Evolutionary conservation across 768 basidiomycete genomes (phyloP), one percentile per base, ranked within the genome.

Genomic region (Boletus edulis): DNA sequence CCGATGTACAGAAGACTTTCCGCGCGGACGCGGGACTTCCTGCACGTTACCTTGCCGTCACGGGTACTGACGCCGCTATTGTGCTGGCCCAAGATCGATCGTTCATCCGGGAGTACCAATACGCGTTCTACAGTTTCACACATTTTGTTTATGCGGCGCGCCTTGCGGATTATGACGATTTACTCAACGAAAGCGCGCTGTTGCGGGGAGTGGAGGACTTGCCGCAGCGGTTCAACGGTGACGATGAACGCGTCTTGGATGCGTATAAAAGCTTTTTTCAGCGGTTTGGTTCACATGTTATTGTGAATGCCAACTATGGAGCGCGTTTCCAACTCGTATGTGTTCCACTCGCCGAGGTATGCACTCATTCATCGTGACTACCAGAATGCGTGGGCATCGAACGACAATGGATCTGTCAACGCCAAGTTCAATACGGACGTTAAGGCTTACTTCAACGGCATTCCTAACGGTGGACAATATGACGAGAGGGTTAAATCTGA

Each of bases 311-410:
- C 52, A 54, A 24, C 31, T 54, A 54, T 18, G 52, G 52, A 31
- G 52, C 46, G 8, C 46, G 52, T 9, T 54, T 41, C 24, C 52
- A 54, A 46, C 46, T 54, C 5, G 51, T 51, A 14, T 14, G 42
- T 51, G 17, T 17, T 20, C 7, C 31, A 18, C 31, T 29, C 8
- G 9, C 27, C 8, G 8, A 29, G 27, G 9, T 9, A n/a, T 37
- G 15, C 20, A 27, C 46, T 15, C 35, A 4, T 24, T 12, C 10
- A 17, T 37, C 8, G 20, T 24, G 27, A 24, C 12, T 17, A 27
- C 15, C 35, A 48, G 51, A 54, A 49, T 41, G 39, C 46, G 20
- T 49, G 46, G 52, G 52, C 45, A n/a, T 53, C 38, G 27, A 53
- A 53, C 40, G 20, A 5, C 3, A 40, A 39, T 35, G 10, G 46